Evolutionary conservation across 2,329 filamentous ascomycete species (phyloP).

Genomic region (Huntiella decipiens): DNA sequence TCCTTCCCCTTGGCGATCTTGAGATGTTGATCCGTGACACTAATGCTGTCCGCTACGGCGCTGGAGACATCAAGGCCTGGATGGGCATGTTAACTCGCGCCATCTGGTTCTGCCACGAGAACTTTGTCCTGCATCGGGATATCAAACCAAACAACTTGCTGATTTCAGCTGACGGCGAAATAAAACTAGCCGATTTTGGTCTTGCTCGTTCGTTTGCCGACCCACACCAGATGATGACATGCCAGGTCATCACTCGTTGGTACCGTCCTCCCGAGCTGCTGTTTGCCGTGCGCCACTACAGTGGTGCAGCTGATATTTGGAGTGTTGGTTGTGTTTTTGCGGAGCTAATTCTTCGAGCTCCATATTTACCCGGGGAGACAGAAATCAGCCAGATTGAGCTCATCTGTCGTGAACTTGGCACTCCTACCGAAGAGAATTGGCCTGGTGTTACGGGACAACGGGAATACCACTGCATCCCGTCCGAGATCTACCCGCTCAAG

Average conservation of each 20-base stretch:
- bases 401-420: slow-evolving; percentile 72
- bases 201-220: slow-evolving; percentile 79
- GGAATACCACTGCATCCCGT: slow-evolving; percentile 52
- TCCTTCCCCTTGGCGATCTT: slow-evolving; percentile 79
- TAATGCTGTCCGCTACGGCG: slow-evolving; percentile 58
- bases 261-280: slow-evolving; percentile 89
- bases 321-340: slow-evolving; percentile 84
- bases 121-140: slow-evolving; percentile 84
- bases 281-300: slow-evolving; percentile 77
- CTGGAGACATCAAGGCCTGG: slow-evolving; percentile 91
- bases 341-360: slow-evolving; percentile 65
- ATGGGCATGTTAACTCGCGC: slow-evolving; percentile 92
- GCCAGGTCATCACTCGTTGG: slow-evolving; percentile 91
- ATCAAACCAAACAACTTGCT: slow-evolving; percentile 98
- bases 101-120: slow-evolving; percentile 93
- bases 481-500: slow-evolving; percentile 38
- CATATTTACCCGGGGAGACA: slow-evolving; percentile 65
- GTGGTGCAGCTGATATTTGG: slow-evolving; percentile 85
- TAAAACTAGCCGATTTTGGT: slow-evolving; percentile 96
- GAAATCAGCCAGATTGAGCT: slow-evolving; percentile 74
- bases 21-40: slow-evolving; percentile 86
- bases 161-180: slow-evolving; percentile 77
- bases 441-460: slow-evolving; percentile 68
- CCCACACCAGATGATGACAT: slow-evolving; percentile 74
- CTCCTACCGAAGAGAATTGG: slow-evolving; percentile 88